Base-by-base conservation (phyloP, 768 basidiomycete genomes). In the Vararia minispora region DNA sequence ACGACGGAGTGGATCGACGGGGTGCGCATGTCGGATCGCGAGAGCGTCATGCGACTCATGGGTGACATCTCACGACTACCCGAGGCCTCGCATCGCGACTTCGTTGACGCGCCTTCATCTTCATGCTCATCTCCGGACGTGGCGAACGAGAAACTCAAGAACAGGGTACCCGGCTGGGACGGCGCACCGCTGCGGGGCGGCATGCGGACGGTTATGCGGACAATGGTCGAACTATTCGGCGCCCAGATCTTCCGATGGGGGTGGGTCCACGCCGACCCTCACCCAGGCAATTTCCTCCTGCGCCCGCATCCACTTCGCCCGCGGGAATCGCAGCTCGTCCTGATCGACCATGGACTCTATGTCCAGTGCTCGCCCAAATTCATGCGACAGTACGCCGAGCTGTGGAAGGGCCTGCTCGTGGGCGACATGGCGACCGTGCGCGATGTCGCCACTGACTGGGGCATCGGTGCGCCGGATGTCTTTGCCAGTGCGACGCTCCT, bases 161-260 rank as follows among this genome's bases (percentile, higher is more conserved):
- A n/a, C n/a, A n/a, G n/a, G n/a, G n/a, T n/a, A n/a, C n/a, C n/a
- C n/a, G n/a, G n/a, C n/a, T n/a, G n/a, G n/a, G n/a, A n/a, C n/a
- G 10, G 41, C 39, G 34, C 39, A 6, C 32, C 37, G 2, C 60
- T 82, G 8, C 69, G 68, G 46, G 80, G 82, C 9, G 82, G 82
- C 18, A 59, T 74, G 25, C 58, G 64, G 36, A 60, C 69, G 23
- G 66, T 86, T 40, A 89, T 95, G 87, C 75, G 84, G 43, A 77
- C 78, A 16, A 88, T 89, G 71, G 77, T 90, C 26, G 80, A 87
- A 44, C 65, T 89, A 2, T 91, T 91, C 63, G 80, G 80, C 22
- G 86, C 83, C 2, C 88, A 76, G 64, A 91, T 91, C 58, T 97
- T 95, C 56, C 71, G 72, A 42, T 95, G 84, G 84, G 89, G 90